These are phyloP conservation scores for Ustilago lituana DNA, from an alignment of 1,284 basidiomycete genomes.

Conservation along the genomic window DNA sequence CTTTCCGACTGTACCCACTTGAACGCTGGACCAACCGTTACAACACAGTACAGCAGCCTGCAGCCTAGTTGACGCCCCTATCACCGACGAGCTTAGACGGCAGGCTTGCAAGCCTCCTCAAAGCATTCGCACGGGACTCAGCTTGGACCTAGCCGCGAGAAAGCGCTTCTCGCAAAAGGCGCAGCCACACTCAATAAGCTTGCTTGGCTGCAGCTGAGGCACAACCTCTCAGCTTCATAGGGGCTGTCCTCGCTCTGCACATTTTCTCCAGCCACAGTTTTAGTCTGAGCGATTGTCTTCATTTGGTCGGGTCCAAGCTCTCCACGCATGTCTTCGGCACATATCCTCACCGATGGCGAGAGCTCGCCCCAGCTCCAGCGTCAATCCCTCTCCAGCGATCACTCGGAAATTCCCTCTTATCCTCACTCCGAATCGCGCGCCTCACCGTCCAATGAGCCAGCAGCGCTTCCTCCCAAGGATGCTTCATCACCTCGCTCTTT, in stretches of 20 bases:
- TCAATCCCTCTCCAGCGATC: constrained; percentile 29
- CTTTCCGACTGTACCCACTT: too few species aligned
- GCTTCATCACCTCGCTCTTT: constrained; percentile 1
- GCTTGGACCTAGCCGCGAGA: too few species aligned
- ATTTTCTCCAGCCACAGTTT: too few species aligned
- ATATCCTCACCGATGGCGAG: constrained; percentile 17
- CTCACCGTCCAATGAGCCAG: constrained; percentile 11
- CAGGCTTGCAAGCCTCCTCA: too few species aligned
- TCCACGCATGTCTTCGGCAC: constrained; percentile 20
- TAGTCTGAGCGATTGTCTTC: constrained; percentile 9
- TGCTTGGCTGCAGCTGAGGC: neutral
- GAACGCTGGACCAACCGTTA: too few species aligned
- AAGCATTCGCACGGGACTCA: too few species aligned
- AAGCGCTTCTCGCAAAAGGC: too few species aligned
- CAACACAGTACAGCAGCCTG: too few species aligned
- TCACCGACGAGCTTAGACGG: too few species aligned
- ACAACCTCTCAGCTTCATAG: constrained; percentile 10
- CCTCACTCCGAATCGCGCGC: constrained; percentile 13
- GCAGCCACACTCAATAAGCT: too few species aligned
- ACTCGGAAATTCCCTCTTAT: constrained; percentile 40
- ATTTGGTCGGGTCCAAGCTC: constrained; percentile 4
- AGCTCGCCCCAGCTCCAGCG: constrained; percentile 11
- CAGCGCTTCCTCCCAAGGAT: constrained; percentile 5
- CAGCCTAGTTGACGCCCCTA: too few species aligned
- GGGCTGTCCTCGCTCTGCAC: neutral